phyloP scores from a whole-genome alignment of 176 grass and related monocot genomes.

The Musa beccarii region DNA sequence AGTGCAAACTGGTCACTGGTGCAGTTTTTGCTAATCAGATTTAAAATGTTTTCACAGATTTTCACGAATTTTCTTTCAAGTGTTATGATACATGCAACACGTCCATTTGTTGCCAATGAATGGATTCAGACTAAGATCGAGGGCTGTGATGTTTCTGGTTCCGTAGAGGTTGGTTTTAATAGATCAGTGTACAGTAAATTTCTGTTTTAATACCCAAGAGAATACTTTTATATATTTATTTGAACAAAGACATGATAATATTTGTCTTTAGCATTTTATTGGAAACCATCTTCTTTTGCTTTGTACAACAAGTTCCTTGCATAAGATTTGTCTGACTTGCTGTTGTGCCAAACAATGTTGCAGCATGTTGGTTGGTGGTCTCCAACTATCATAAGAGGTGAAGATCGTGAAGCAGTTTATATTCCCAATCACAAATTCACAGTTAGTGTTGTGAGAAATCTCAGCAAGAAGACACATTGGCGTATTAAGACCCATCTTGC shows the following conservation, averaged over 20 bases:
- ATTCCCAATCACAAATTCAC: slow-evolving; percentile 98
- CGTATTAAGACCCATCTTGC: slow-evolving; percentile 94
- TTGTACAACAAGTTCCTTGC: neutral
- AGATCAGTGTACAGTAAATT: neutral
- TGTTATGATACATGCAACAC: slow-evolving; percentile 93
- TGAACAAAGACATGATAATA: neutral
- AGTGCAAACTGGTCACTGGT: no score
- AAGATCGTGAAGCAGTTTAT: slow-evolving; percentile 92
- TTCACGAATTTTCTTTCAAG: slow-evolving; percentile 98
- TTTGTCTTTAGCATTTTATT: neutral
- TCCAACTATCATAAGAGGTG: slow-evolving; percentile 88
- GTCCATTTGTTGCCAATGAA: slow-evolving; percentile 88
- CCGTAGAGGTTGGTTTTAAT: slow-evolving; percentile 71
- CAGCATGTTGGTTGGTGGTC: slow-evolving; percentile 98
- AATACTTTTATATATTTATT: neutral
- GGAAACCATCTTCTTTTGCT: neutral
- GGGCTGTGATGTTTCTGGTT: slow-evolving; percentile 85
- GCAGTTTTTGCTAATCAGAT: neutral
- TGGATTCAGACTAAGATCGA: slow-evolving; percentile 92
- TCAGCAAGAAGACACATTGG: slow-evolving; percentile 85
- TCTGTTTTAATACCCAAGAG: neutral
- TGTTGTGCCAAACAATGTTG: neutral
- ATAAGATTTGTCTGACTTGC: neutral
- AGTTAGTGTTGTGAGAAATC: slow-evolving; percentile 88
- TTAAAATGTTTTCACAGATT: slow-evolving; percentile 38